These are phyloP conservation scores for Naganishia vaughanmartiniae DNA, from an alignment of 768 basidiomycete species.

Conservation along the genomic window DNA sequence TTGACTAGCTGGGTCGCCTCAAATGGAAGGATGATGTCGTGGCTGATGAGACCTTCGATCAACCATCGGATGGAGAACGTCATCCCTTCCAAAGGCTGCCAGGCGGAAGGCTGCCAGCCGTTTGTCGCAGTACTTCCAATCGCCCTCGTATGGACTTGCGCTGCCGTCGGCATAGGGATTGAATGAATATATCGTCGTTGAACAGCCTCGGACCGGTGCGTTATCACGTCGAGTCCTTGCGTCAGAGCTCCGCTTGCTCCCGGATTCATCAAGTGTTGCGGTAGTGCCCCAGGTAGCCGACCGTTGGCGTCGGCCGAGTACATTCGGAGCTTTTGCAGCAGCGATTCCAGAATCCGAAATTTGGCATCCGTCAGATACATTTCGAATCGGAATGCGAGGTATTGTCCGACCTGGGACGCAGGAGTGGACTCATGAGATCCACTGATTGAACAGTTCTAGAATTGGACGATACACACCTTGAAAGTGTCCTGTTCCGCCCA, in stretches of 20 bases:
- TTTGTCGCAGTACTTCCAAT: background rate
- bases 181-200: conserved; percentile 14
- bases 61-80: conserved; percentile 40
- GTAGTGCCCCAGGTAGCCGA: background rate
- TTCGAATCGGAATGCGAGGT: conserved; percentile 27
- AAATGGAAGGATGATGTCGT: conserved; percentile 40
- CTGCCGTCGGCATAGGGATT: background rate
- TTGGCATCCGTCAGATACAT: conserved; percentile 16
- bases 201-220: conserved; percentile 3
- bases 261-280: background rate
- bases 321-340: conserved; percentile 11
- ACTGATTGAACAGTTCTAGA: background rate
- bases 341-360: conserved; percentile 10
- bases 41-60: conserved; percentile 47
- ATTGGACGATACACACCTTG: conserved; percentile 11
- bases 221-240: conserved; percentile 16
- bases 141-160: background rate
- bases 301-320: background rate
- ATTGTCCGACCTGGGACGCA: conserved; percentile 22
- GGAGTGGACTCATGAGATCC: too few species aligned
- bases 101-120: background rate
- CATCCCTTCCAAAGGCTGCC: conserved; percentile 2
- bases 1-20: conserved; percentile 31
- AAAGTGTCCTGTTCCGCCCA: conserved; percentile 29
- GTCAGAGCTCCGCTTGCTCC: conserved; percentile 11